Conservation (phyloP, 2,329 filamentous ascomycete species). For the Scedosporium minutisporum region DNA sequence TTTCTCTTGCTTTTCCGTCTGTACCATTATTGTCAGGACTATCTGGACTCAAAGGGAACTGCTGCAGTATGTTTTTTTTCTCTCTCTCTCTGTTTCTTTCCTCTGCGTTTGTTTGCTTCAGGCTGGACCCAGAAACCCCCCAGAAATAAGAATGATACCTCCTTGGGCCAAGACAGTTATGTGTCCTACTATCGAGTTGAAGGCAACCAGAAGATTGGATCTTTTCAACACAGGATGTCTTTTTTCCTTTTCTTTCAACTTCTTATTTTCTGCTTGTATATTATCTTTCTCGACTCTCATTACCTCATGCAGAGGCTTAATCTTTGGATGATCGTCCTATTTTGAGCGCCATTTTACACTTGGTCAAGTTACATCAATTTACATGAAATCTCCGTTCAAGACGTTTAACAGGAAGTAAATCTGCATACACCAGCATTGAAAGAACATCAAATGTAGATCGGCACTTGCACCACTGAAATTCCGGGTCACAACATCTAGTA, state of each 20-base stretch:
- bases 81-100: background rate
- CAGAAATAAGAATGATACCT: background rate
- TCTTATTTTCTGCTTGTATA: background rate
- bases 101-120: background rate
- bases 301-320: background rate
- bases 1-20: background rate
- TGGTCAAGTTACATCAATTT: too few species aligned
- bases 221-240: background rate
- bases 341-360: too few species aligned
- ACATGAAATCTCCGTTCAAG: background rate
- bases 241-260: background rate
- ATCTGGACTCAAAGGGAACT: background rate
- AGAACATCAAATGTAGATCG: too few species aligned
- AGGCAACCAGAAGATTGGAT: background rate
- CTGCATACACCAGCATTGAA: too few species aligned
- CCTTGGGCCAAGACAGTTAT: background rate
- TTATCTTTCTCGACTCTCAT: constrained; percentile 6
- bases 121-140: background rate
- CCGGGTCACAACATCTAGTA: background rate
- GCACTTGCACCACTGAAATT: too few species aligned
- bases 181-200: background rate
- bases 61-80: background rate
- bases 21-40: background rate
- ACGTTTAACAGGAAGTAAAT: too few species aligned
- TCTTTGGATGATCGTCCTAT: background rate